Base-by-base conservation (phyloP, 495 filamentous ascomycete species). In the Hypoxylon rickii region DNA sequence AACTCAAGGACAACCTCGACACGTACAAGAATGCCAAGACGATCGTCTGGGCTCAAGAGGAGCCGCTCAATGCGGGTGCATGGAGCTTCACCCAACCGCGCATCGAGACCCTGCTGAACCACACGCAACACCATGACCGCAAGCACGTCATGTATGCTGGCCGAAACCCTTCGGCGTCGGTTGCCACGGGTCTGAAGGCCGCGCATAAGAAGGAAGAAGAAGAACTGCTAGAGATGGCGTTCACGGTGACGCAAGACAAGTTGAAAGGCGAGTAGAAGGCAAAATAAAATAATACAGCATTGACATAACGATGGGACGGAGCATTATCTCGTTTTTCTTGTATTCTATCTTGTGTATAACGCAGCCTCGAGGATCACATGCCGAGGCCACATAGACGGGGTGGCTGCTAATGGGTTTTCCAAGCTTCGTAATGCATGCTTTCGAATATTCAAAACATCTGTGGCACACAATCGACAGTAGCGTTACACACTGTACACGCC, bases 81-180 rank as follows among this genome's bases (percentile, higher is more conserved):
- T 98, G 94, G 94, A 88, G 83, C 70, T 97, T 89, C 81, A 88
- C 86, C 24, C 94, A 98, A 77, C 94, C 94, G 15, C 86, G 95
- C 66, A 88, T 98, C 57, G 95, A 98, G 83, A 97, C 92, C 17
- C 74, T 97, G 66, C 79, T 98, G 44, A 97, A 97, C 78, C 68
- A 89, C 51, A 97, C 94, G 2, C 69, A 93, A 74, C 78, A 94
- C 73, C 95, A 98, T 77, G 83, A 92, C 75, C 82, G 86, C 62
- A 92, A 94, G 73, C 92, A 97, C 76, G 90, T 96, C 65, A 88
- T 96, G 84, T 98, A 98, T 75, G 94, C 94, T 36, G 94, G 94
- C 64, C 85, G 94, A 65, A 81, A 88, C 66, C 92, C 92, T 15
- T 93, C 87, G 65, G 92, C 94, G 24, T 89, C 84, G 65, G 93